Percentiles rank a stretch among this genome's conserved stretches.
Evolutionary conservation across 2,329 filamentous ascomycete species (phyloP).

Genomic region (Cytospora piceae): DNA sequence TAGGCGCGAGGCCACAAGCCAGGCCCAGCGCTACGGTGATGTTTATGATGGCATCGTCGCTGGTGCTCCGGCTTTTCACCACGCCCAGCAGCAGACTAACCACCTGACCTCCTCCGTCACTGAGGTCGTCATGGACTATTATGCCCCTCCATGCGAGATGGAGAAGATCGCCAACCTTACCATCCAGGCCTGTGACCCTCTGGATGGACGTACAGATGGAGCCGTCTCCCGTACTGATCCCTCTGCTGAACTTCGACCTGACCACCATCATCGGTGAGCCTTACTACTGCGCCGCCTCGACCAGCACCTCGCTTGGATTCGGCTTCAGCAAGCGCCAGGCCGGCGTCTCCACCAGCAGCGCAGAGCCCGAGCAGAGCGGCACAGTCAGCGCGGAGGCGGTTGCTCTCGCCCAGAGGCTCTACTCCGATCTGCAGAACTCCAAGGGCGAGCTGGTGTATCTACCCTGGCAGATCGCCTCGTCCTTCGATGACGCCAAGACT

Average conservation of each 20-base stretch:
- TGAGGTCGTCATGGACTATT: conserved; percentile 46
- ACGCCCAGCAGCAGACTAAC: conserved; percentile 42
- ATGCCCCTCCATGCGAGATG: conserved; percentile 50
- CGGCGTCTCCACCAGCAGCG: conserved; percentile 24
- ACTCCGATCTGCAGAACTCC: conserved; percentile 41
- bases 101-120: conserved; percentile 38
- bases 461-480: conserved; percentile 41
- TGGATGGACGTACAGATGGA: conserved; percentile 59
- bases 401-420: conserved; percentile 41
- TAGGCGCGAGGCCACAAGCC: conserved; percentile 54
- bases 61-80: conserved; percentile 52
- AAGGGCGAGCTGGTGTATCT: conserved; percentile 42
- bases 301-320: conserved; percentile 33
- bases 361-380: conserved; percentile 41
- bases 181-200: conserved; percentile 56
- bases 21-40: conserved; percentile 45
- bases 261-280: conserved; percentile 39
- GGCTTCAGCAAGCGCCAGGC: conserved; percentile 38
- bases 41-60: conserved; percentile 50
- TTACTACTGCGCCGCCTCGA: conserved; percentile 40
- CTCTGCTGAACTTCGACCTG: conserved; percentile 42
- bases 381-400: conserved; percentile 41
- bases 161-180: conserved; percentile 57
- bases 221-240: conserved; percentile 49
- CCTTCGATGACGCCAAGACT: conserved; percentile 39